phyloP scores from a whole-genome alignment of 2,329 filamentous ascomycete genomes.

The Knoxdaviesia capensis region DNA sequence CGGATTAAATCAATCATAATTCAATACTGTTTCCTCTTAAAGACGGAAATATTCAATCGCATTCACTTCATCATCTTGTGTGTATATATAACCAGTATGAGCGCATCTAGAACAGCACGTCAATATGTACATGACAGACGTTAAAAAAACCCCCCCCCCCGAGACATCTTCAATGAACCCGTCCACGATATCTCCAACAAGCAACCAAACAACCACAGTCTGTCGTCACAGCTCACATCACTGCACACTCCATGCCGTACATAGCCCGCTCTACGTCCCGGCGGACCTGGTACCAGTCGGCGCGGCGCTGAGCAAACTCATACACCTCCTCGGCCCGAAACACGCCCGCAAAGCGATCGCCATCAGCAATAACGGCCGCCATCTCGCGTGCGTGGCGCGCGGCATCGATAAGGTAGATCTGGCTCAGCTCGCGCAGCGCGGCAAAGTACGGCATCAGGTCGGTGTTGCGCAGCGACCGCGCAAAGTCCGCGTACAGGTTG shows the following conservation, averaged over 20 bases:
- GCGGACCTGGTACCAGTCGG: constrained; percentile 88
- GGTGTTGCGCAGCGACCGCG: constrained; percentile 61
- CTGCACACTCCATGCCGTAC: constrained; percentile 76
- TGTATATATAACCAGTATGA: too few relatives aligned
- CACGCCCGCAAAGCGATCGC: constrained; percentile 73
- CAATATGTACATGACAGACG: too few relatives aligned
- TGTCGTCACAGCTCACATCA: constrained; percentile 43
- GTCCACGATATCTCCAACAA: too few relatives aligned
- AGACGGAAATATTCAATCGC: too few relatives aligned
- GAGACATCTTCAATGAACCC: too few relatives aligned
- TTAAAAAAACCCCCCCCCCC: too few relatives aligned
- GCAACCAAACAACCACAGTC: too few relatives aligned
- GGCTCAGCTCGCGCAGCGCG: constrained; percentile 75
- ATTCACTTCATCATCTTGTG: too few relatives aligned
- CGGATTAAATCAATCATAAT: too few relatives aligned
- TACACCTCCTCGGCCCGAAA: constrained; percentile 94
- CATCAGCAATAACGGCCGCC: constrained; percentile 84
- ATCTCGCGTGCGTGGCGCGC: constrained; percentile 71
- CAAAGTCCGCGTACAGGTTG: constrained; percentile 78
- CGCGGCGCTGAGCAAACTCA: constrained; percentile 82
- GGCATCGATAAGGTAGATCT: constrained; percentile 85
- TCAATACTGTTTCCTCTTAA: too few relatives aligned
- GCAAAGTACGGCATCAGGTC: constrained; percentile 80
- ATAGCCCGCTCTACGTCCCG: constrained; percentile 84
- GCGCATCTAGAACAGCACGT: too few relatives aligned